Evolutionary conservation across 2,329 filamentous ascomycete species (phyloP).

Genomic region (Neurospora crassa): DNA sequence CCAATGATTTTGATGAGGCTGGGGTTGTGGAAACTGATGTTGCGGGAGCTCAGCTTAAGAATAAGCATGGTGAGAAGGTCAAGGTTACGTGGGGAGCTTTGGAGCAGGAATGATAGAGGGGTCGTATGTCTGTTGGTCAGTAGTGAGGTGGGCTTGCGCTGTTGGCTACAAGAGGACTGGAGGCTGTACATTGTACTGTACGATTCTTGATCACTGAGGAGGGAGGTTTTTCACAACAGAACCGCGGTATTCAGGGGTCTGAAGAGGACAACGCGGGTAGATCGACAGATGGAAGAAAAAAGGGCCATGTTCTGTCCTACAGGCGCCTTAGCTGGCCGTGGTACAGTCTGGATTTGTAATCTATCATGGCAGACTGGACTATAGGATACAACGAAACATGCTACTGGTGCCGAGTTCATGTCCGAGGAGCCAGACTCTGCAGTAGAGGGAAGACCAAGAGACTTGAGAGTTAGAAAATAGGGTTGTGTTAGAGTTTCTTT

Average conservation of each 20-base stretch:
- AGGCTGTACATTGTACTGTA: background rate
- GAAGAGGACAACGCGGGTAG: background rate
- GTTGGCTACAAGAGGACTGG: background rate
- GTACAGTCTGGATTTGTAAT: background rate
- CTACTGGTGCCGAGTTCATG: background rate
- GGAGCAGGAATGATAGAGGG: background rate
- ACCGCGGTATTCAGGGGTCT: background rate
- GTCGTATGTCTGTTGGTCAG: background rate
- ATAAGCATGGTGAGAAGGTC: slow-evolving; percentile 20
- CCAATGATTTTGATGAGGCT: slow-evolving; percentile 49
- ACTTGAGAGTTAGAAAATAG: background rate
- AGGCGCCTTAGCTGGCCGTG: background rate
- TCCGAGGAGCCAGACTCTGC: background rate
- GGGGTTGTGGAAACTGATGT: slow-evolving; percentile 15
- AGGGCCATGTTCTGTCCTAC: background rate
- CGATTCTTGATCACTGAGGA: background rate
- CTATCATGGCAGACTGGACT: background rate
- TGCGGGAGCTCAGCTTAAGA: slow-evolving; percentile 27
- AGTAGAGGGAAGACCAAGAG: background rate
- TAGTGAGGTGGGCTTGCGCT: background rate
- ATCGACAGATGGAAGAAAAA: background rate
- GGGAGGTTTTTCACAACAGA: background rate
- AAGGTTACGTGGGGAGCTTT: background rate
- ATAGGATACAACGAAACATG: background rate
- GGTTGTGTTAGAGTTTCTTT: background rate